phyloP scores from a whole-genome alignment of 202 grass and related monocot species.

The Miscanthus sacchariflorus region DNA sequence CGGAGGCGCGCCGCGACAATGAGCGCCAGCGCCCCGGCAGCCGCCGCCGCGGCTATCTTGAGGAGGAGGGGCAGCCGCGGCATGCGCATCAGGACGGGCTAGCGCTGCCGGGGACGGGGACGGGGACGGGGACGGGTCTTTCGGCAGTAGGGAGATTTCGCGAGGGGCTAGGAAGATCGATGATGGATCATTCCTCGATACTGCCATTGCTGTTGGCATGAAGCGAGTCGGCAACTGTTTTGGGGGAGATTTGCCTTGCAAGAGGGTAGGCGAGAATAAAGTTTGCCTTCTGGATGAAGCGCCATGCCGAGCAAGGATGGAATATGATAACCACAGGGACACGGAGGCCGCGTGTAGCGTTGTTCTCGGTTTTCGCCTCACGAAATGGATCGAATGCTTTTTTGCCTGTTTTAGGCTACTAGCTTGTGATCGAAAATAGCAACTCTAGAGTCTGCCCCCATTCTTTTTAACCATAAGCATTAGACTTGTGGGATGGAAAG shows the following conservation, averaged over 20 bases:
- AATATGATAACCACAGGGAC: constrained; percentile 30
- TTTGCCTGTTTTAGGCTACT: background rate
- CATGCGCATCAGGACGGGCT: constrained; percentile 37
- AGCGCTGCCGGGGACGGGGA: background rate
- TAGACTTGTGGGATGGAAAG: background rate
- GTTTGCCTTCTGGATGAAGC: constrained; percentile 26
- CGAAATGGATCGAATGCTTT: constrained; percentile 34
- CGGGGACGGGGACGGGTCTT: background rate
- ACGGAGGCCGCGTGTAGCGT: background rate
- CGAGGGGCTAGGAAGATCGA: constrained; percentile 10
- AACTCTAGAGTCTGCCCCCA: background rate
- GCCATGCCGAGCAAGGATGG: constrained; percentile 47
- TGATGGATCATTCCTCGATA: constrained; percentile 6
- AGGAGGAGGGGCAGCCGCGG: constrained; percentile 65
- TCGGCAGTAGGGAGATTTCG: constrained; percentile 14
- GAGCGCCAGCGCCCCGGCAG: constrained; percentile 59
- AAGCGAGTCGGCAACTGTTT: background rate
- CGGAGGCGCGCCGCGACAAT: constrained; percentile 52
- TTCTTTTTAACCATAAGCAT: background rate
- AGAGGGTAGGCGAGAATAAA: constrained; percentile 15
- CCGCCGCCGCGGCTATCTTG: constrained; percentile 68
- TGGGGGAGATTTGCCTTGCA: background rate
- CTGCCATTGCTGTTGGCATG: constrained; percentile 10
- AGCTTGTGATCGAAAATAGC: background rate
- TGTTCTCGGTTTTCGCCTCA: background rate